Percentiles rank a stretch among this genome's conserved stretches.
Conservation (phyloP, 257 asterid genomes). For the Capsicum pubescens region DNA sequence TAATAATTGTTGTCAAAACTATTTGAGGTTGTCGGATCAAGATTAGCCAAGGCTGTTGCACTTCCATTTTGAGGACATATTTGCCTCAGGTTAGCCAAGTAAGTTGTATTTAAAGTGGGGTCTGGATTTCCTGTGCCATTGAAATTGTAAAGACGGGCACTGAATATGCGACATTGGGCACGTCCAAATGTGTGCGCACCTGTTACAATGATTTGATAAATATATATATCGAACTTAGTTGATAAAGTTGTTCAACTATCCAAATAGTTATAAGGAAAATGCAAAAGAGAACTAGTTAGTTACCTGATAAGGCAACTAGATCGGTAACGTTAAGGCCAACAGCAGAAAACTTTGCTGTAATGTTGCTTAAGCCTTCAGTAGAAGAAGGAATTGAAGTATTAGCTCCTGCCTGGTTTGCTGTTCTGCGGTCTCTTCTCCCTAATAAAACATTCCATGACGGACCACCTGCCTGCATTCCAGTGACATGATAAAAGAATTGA, state of each 20-base stretch:
- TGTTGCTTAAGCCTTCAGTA: conserved; percentile 46
- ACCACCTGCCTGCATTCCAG: conserved; percentile 56
- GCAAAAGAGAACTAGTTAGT: neutral
- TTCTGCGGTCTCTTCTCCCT: conserved; percentile 68
- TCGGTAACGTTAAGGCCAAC: conserved; percentile 58
- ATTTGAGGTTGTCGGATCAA: conserved; percentile 53
- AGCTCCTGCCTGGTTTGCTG: conserved; percentile 63
- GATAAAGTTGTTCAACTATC: neutral
- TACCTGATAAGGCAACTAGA: conserved; percentile 77
- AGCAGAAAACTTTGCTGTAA: conserved; percentile 63
- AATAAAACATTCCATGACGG: conserved; percentile 64
- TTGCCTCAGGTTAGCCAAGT: conserved; percentile 48
- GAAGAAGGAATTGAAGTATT: conserved; percentile 67
- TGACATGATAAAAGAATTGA: neutral
- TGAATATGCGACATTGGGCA: conserved; percentile 53
- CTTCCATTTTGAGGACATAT: conserved; percentile 60
- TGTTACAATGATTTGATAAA: conserved; percentile 7
- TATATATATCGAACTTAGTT: neutral
- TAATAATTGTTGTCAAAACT: conserved; percentile 54
- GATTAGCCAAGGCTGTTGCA: conserved; percentile 44
- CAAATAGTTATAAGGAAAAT: neutral
- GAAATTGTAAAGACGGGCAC: conserved; percentile 56
- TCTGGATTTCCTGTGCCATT: conserved; percentile 60
- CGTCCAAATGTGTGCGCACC: conserved; percentile 86
- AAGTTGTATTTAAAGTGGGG: conserved; percentile 60